phyloP scores from a whole-genome alignment of 257 asterid genomes.

The Nicotiana tomentosiformis region DNA sequence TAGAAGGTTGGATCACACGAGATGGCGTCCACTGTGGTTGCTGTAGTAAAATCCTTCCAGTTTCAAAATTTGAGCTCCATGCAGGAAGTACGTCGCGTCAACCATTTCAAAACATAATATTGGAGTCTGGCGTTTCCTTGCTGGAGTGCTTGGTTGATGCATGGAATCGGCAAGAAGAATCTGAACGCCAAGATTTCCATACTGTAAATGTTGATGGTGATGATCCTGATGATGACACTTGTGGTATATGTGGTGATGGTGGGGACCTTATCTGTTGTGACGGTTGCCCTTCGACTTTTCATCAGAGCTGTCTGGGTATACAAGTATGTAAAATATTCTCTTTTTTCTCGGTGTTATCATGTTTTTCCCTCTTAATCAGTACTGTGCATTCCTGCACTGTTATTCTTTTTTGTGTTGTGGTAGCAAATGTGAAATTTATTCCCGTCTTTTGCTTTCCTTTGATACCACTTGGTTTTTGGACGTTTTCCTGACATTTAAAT shows the following conservation, averaged over 20 bases:
- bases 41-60: slow-evolving; percentile 89
- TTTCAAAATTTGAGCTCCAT: slow-evolving; percentile 94
- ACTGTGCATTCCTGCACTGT: not conserved
- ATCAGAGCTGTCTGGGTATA: slow-evolving; percentile 77
- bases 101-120: slow-evolving; percentile 71
- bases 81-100: slow-evolving; percentile 90
- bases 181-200: slow-evolving; percentile 45
- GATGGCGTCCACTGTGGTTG: slow-evolving; percentile 98
- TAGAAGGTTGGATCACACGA: slow-evolving; percentile 95
- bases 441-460: not conserved
- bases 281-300: slow-evolving; percentile 97
- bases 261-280: slow-evolving; percentile 98
- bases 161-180: slow-evolving; percentile 82
- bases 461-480: not conserved
- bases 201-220: slow-evolving; percentile 59
- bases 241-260: slow-evolving; percentile 94
- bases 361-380: not conserved
- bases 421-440: not conserved
- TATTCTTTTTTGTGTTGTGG: not conserved
- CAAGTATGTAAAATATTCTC: slow-evolving; percentile 37
- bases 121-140: slow-evolving; percentile 84
- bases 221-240: slow-evolving; percentile 94
- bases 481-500: not conserved
- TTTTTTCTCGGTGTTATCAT: not conserved
- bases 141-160: slow-evolving; percentile 85